A percentile compares a stretch with the other conserved stretches of the same genome.
These are phyloP conservation scores for Lasiosphaeria ovina DNA, from an alignment of 495 filamentous ascomycete species.

Conservation along the genomic window DNA sequence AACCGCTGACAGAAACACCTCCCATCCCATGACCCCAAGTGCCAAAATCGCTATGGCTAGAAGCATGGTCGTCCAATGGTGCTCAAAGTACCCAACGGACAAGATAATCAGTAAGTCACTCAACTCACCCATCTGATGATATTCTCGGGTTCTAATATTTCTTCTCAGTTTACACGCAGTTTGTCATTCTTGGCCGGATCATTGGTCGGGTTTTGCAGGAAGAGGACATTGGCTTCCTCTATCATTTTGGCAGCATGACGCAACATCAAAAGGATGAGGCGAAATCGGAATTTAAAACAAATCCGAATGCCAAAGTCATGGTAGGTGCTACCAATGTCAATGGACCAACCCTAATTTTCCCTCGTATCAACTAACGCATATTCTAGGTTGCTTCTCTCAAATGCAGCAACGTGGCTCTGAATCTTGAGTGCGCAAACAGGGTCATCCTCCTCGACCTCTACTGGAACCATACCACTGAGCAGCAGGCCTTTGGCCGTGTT, in stretches of 20 bases:
- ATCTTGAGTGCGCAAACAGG: constrained; percentile 55
- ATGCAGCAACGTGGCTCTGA: constrained; percentile 50
- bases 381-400: constrained; percentile 41
- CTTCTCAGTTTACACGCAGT: constrained; percentile 37
- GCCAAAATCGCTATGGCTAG: constrained; percentile 30
- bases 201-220: constrained; percentile 28
- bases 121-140: neutral
- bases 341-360: neutral
- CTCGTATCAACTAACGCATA: neutral
- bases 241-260: constrained; percentile 19
- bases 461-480: constrained; percentile 52
- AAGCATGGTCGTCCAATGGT: constrained; percentile 25
- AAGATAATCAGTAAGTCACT: constrained; percentile 29
- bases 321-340: constrained; percentile 19
- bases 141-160: neutral
- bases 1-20: constrained; percentile 16
- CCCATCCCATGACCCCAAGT: constrained; percentile 16
- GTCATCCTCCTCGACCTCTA: constrained; percentile 59
- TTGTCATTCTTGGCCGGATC: constrained; percentile 30
- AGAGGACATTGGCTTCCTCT: constrained; percentile 30
- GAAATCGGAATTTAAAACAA: constrained; percentile 13
- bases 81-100: constrained; percentile 26
- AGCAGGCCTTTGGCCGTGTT: constrained; percentile 36
- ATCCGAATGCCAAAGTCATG: constrained; percentile 17
- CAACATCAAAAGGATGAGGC: constrained; percentile 2